phyloP scores from a whole-genome alignment of 441 rosid genomes.

The Gossypium trilobum region DNA sequence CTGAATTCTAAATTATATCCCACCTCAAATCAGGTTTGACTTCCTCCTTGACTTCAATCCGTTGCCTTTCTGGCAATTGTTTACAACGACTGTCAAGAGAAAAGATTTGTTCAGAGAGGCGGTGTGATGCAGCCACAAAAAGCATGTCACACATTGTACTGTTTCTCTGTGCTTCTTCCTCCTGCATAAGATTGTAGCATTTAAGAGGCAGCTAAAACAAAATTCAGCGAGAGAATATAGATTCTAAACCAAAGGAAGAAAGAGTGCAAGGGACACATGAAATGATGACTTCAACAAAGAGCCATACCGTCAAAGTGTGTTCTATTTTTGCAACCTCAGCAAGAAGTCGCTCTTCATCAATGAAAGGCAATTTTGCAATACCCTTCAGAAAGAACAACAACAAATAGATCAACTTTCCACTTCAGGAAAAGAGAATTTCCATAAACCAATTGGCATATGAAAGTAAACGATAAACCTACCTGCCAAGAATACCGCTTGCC shows the following conservation, averaged over 20 bases:
- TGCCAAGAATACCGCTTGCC: constrained; percentile 94
- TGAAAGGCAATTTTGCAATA: constrained; percentile 81
- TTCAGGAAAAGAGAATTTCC: background rate
- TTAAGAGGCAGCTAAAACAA: background rate
- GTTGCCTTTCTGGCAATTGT: constrained; percentile 39
- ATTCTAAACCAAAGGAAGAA: background rate
- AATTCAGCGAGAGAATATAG: background rate
- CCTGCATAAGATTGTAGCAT: constrained; percentile 30
- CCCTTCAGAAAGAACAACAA: constrained; percentile 40
- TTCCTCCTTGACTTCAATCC: constrained; percentile 39
- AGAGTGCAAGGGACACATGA: background rate
- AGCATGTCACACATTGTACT: constrained; percentile 64
- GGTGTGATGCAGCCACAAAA: constrained; percentile 63
- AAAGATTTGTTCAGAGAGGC: constrained; percentile 62
- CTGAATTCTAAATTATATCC: background rate
- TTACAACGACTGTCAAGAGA: constrained; percentile 56
- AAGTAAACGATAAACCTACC: constrained; percentile 33
- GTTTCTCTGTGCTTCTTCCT: constrained; percentile 78
- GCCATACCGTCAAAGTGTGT: constrained; percentile 60
- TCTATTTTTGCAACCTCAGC: constrained; percentile 59
- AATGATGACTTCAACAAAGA: constrained; percentile 10
- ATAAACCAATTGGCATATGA: background rate
- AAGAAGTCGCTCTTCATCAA: constrained; percentile 82
- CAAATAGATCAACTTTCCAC: constrained; percentile 9
- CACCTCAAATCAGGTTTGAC: constrained; percentile 70